Conservation (phyloP, 169 alveolate species). For the Cystoisospora suis region DNA sequence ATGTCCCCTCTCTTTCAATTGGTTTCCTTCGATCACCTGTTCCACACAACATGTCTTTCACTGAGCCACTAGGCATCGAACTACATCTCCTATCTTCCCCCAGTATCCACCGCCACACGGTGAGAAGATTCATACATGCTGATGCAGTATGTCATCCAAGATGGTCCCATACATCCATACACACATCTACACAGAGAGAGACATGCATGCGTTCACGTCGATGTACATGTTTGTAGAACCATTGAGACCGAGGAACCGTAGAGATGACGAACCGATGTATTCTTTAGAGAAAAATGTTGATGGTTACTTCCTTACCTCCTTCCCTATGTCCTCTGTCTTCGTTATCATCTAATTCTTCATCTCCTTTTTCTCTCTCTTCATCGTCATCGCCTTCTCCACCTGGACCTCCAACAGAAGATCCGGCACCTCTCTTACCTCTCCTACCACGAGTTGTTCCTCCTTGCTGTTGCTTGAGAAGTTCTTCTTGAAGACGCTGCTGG, state of each 20-base stretch:
- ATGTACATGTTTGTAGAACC: too few species aligned
- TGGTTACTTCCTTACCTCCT: slow-evolving; percentile 3
- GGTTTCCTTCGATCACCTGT: too few species aligned
- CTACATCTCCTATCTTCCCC: too few species aligned
- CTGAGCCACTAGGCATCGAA: too few species aligned
- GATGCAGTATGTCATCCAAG: not conserved
- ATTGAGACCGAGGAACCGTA: too few species aligned
- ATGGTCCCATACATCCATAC: not conserved
- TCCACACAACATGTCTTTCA: too few species aligned
- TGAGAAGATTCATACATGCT: not conserved
- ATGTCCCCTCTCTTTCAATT: too few species aligned
- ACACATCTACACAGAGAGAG: not conserved
- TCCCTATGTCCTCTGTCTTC: slow-evolving; percentile 44
- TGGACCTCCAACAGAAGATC: not conserved
- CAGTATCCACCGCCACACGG: not conserved
- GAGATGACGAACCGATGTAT: too few species aligned
- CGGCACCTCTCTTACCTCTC: not conserved
- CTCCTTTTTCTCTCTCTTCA: slow-evolving; percentile 44
- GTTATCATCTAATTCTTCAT: slow-evolving; percentile 51
- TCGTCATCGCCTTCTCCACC: not conserved
- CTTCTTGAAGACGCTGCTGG: slow-evolving; percentile 23
- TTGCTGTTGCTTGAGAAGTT: not conserved
- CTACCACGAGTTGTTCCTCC: too few species aligned
- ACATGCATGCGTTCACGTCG: too few species aligned
- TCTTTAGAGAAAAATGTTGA: not conserved